Evolutionary conservation across 2,329 filamentous ascomycete species (phyloP).

Genomic region (Fusarium sp.): DNA sequence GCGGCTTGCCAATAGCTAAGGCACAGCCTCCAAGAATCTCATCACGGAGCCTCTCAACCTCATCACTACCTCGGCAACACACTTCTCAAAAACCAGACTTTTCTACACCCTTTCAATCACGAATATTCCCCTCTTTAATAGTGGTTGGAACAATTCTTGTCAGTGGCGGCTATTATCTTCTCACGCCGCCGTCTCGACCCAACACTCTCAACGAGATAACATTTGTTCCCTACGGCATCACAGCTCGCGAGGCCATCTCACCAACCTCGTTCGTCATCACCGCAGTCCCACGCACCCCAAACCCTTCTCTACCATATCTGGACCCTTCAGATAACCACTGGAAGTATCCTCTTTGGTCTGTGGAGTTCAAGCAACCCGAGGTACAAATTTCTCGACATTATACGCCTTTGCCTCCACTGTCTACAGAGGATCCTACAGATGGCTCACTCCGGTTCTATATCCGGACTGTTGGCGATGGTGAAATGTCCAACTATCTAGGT

Average conservation of each 20-base stretch:
- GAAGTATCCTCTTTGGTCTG: conserved; percentile 77
- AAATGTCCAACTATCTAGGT: conserved; percentile 85
- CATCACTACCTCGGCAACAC: not conserved
- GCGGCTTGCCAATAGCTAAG: not conserved
- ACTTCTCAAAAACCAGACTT: conserved; percentile 44
- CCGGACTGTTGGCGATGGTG: conserved; percentile 79
- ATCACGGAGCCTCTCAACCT: not conserved
- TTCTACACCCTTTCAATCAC: conserved; percentile 54
- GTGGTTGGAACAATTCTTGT: conserved; percentile 36
- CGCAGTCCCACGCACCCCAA: conserved; percentile 55
- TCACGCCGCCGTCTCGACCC: conserved; percentile 34
- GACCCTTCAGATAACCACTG: conserved; percentile 34
- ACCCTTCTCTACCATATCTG: conserved; percentile 44
- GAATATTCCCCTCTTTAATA: conserved; percentile 36
- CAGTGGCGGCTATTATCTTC: conserved; percentile 40
- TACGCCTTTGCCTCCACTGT: conserved; percentile 77
- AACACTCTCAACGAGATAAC: conserved; percentile 63
- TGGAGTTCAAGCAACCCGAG: conserved; percentile 94
- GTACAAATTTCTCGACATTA: conserved; percentile 92
- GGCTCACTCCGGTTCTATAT: conserved; percentile 76
- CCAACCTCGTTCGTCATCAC: conserved; percentile 75
- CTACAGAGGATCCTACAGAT: conserved; percentile 42
- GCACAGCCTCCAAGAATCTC: not conserved
- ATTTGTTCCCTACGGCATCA: conserved; percentile 74
- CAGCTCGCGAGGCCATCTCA: conserved; percentile 69